Percentiles rank a stretch among this genome's conserved stretches.
phyloP scores from a whole-genome alignment of 371 early-diverging fungal species.

The Chytridiales sp. region DNA sequence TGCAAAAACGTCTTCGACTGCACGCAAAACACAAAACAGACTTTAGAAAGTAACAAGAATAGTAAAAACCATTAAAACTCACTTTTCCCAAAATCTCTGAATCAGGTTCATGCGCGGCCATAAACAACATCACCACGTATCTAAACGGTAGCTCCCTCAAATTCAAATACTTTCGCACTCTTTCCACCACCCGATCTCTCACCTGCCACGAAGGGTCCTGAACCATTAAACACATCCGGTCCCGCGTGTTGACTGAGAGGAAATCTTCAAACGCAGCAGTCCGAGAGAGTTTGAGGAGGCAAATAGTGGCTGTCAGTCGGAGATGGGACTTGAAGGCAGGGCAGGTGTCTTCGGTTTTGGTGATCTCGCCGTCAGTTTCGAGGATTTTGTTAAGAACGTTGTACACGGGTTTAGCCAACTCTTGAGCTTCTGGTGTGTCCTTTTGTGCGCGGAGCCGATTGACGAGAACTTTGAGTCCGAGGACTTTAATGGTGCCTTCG shows the following conservation, averaged over 20 bases:
- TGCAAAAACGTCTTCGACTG: conserved; percentile 38
- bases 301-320: conserved; percentile 66
- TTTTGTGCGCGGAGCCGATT: conserved; percentile 53
- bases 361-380: conserved; percentile 57
- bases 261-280: conserved; percentile 16
- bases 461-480: conserved; percentile 57
- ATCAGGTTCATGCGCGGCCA: conserved; percentile 89
- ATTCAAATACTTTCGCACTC: conserved; percentile 69
- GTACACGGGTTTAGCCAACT: conserved; percentile 48
- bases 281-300: conserved; percentile 66
- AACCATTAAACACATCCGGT: conserved; percentile 50
- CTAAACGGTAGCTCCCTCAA: conserved; percentile 61
- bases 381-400: conserved; percentile 59
- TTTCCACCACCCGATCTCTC: conserved; percentile 69
- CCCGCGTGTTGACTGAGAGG: conserved; percentile 18
- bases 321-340: conserved; percentile 53
- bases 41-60: conserved; percentile 14
- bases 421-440: conserved; percentile 35
- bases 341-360: conserved; percentile 12
- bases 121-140: conserved; percentile 67
- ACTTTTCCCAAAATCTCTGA: conserved; percentile 48
- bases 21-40: background rate
- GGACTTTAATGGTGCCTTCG: conserved; percentile 56
- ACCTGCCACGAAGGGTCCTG: conserved; percentile 82
- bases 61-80: background rate